phyloP scores from a whole-genome alignment of 495 filamentous ascomycete species.

The Aspergillus olivimuriae region DNA sequence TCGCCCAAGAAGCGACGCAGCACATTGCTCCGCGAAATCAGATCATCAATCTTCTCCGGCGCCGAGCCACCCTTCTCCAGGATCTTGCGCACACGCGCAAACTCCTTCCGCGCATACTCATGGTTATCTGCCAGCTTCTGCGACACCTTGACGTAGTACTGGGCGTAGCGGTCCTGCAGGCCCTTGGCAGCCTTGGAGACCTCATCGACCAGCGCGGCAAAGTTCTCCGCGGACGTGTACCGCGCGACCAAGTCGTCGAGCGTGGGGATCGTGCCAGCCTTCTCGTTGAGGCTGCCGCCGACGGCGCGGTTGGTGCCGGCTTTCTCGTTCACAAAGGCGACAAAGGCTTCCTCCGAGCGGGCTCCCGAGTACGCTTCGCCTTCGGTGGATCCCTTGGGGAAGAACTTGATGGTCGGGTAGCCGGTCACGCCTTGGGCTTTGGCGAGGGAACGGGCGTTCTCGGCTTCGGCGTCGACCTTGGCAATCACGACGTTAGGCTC shows the following conservation, averaged over 20 bases:
- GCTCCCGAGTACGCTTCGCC: constrained; percentile 67
- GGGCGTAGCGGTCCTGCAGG: constrained; percentile 75
- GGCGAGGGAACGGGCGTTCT: constrained; percentile 71
- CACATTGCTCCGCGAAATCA: constrained; percentile 82
- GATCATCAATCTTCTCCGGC: constrained; percentile 81
- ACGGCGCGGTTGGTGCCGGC: constrained; percentile 78
- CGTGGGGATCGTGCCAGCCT: constrained; percentile 72
- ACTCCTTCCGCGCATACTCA: constrained; percentile 80
- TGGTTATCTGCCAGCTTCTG: constrained; percentile 73
- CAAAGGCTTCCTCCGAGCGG: constrained; percentile 69
- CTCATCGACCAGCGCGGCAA: constrained; percentile 55
- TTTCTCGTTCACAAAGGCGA: constrained; percentile 82
- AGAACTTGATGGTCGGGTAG: constrained; percentile 98
- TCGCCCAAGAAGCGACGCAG: constrained; percentile 64
- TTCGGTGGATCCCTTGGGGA: constrained; percentile 79
- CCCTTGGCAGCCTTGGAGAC: constrained; percentile 61
- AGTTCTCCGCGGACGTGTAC: constrained; percentile 46
- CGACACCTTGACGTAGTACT: constrained; percentile 89
- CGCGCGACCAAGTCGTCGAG: constrained; percentile 70
- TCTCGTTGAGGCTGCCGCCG: constrained; percentile 73
- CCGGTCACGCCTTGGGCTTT: constrained; percentile 70
- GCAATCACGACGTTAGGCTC: constrained; percentile 78
- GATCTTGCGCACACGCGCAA: constrained; percentile 70
- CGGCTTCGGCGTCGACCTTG: constrained; percentile 90
- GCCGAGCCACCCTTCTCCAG: constrained; percentile 80